Evolutionary conservation across 305 asterid genomes (phyloP).

Genomic region (Solanum chacoense): DNA sequence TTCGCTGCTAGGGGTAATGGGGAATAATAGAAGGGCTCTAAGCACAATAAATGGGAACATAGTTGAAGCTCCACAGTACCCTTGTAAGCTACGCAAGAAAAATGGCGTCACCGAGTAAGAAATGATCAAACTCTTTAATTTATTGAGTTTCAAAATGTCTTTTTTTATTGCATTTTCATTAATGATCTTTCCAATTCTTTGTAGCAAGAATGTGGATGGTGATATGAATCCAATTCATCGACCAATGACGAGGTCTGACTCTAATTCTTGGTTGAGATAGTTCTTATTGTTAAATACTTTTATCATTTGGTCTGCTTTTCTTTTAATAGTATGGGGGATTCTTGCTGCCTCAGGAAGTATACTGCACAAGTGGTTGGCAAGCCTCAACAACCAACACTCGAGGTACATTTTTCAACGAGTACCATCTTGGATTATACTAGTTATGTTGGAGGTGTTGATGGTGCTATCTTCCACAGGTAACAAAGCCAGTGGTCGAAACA

Average conservation of each 20-base stretch:
- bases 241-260: conserved; percentile 57
- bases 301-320: background rate
- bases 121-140: conserved; percentile 5
- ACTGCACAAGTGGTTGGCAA: conserved; percentile 49
- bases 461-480: background rate
- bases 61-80: conserved; percentile 30
- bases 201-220: conserved; percentile 30
- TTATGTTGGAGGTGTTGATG: background rate
- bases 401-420: background rate
- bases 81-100: conserved; percentile 46
- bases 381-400: conserved; percentile 9
- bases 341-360: conserved; percentile 25
- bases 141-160: background rate
- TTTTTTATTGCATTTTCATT: background rate
- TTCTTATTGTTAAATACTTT: background rate
- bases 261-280: background rate
- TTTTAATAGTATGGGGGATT: background rate
- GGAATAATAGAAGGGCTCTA: conserved; percentile 64
- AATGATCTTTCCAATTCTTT: background rate
- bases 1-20: conserved; percentile 21
- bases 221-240: conserved; percentile 33
- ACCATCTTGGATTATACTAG: background rate
- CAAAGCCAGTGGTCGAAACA: background rate
- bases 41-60: conserved; percentile 55
- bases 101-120: conserved; percentile 33